Percentiles rank a stretch among this genome's conserved stretches.
phyloP scores from a whole-genome alignment of 2,329 filamentous ascomycete genomes.

The Calonectria naviculata region DNA sequence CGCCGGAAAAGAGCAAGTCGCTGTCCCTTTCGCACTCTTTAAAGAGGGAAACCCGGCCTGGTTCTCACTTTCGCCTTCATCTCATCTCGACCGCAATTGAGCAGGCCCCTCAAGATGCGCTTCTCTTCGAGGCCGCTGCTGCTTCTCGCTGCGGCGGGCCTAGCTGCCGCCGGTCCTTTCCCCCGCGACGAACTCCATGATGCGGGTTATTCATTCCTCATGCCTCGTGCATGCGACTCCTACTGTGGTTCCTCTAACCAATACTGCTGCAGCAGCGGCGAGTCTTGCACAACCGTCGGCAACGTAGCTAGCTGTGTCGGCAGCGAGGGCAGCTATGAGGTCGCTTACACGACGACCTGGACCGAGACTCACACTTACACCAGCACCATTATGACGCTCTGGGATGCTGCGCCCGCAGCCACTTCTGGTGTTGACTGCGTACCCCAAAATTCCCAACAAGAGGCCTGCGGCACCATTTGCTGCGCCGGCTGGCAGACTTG shows the following conservation, averaged over 20 bases:
- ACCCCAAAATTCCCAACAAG: slow-evolving; percentile 63
- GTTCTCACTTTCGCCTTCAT: not conserved
- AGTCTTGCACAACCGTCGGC: slow-evolving; percentile 63
- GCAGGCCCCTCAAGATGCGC: slow-evolving; percentile 33
- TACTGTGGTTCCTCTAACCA: slow-evolving; percentile 67
- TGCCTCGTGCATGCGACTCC: slow-evolving; percentile 59
- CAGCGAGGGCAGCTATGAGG: slow-evolving; percentile 46
- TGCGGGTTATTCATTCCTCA: slow-evolving; percentile 61
- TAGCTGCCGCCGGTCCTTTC: slow-evolving; percentile 57
- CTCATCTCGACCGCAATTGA: not conserved
- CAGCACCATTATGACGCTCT: slow-evolving; percentile 65
- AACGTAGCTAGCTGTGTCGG: slow-evolving; percentile 62
- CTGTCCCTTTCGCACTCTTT: not conserved
- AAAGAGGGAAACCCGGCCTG: not conserved
- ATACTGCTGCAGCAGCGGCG: slow-evolving; percentile 63
- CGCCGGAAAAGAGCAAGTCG: not conserved
- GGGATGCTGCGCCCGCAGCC: slow-evolving; percentile 56
- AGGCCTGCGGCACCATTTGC: slow-evolving; percentile 75
- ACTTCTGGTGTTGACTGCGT: slow-evolving; percentile 60
- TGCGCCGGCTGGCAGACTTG: slow-evolving; percentile 79
- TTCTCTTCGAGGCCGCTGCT: slow-evolving; percentile 46
- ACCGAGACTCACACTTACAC: slow-evolving; percentile 71
- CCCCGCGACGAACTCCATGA: slow-evolving; percentile 62
- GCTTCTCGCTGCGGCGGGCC: slow-evolving; percentile 50
- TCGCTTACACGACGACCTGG: slow-evolving; percentile 67